Conservation (phyloP, 2,329 filamentous ascomycete species). For the Phialemonium atrogriseum region DNA sequence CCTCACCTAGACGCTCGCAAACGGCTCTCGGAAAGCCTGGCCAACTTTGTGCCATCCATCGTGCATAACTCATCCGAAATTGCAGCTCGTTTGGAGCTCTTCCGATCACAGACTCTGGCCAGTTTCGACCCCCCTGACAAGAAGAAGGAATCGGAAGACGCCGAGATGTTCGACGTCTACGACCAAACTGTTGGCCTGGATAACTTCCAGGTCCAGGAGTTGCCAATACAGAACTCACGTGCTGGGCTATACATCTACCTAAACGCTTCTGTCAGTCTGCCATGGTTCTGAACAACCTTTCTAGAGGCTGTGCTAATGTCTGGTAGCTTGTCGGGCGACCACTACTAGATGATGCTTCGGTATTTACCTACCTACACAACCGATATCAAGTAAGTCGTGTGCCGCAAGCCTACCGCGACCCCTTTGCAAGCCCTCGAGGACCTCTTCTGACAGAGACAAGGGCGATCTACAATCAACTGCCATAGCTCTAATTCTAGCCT, state of each 20-base stretch:
- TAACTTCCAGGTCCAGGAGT: conserved; percentile 49
- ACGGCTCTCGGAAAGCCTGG: conserved; percentile 40
- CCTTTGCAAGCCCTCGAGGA: neutral
- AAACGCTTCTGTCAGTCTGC: conserved; percentile 61
- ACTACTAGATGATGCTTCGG: conserved; percentile 68
- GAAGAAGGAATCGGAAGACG: conserved; percentile 33
- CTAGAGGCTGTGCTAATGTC: conserved; percentile 14
- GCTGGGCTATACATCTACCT: conserved; percentile 81
- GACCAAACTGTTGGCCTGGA: conserved; percentile 49
- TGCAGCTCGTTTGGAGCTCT: conserved; percentile 45
- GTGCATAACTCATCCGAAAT: conserved; percentile 49
- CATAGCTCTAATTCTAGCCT: conserved; percentile 75
- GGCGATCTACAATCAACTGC: conserved; percentile 70
- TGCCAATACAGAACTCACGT: conserved; percentile 66
- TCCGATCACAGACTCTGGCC: conserved; percentile 48
- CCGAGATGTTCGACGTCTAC: conserved; percentile 48
- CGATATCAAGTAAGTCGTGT: conserved; percentile 60
- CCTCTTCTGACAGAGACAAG: conserved; percentile 33
- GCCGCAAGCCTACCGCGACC: neutral
- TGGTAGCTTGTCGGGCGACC: conserved; percentile 72
- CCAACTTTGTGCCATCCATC: conserved; percentile 46
- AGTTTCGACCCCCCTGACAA: conserved; percentile 46
- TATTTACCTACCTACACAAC: conserved; percentile 76
- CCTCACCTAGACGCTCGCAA: conserved; percentile 33
- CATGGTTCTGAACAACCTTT: neutral